phyloP scores from a whole-genome alignment of 108 stramenopile genomes.

The Skeletonema menzelii region DNA sequence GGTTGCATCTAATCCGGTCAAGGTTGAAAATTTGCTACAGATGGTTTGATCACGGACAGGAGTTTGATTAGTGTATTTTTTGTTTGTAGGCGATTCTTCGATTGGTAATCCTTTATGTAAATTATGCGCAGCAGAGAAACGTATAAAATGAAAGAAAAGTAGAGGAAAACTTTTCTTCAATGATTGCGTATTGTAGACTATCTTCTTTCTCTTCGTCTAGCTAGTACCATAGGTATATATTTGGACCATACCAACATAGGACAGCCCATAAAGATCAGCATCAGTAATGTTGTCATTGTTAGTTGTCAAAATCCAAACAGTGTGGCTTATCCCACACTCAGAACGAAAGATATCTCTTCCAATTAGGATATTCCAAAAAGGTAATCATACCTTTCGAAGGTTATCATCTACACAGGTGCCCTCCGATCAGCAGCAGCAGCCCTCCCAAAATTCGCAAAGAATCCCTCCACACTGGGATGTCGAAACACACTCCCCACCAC shows the following conservation, averaged over 20 bases:
- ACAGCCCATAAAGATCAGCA: too few relatives aligned
- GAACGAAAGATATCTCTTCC: background rate
- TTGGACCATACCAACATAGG: too few relatives aligned
- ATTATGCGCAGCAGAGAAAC: too few relatives aligned
- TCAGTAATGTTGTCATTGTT: background rate
- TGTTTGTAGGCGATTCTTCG: background rate
- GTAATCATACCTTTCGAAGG: too few relatives aligned
- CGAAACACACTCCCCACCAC: constrained; percentile 75
- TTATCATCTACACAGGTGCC: constrained; percentile 34
- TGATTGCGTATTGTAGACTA: too few relatives aligned
- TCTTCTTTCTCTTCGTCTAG: too few relatives aligned
- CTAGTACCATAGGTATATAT: too few relatives aligned
- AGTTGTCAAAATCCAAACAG: background rate
- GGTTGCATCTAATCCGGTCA: constrained; percentile 8
- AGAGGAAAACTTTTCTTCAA: too few relatives aligned
- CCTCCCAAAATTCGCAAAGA: constrained; percentile 73
- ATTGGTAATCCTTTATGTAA: background rate
- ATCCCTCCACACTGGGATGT: constrained; percentile 69
- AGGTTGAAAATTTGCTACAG: constrained; percentile 40
- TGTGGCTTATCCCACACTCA: background rate
- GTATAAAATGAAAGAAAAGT: too few relatives aligned
- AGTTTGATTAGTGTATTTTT: background rate
- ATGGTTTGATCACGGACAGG: too few relatives aligned
- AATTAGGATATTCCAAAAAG: too few relatives aligned
- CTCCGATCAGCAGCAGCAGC: constrained; percentile 23